Conservation (phyloP, 805 yeast genomes). For the Saccharomycopsis sp. region DNA sequence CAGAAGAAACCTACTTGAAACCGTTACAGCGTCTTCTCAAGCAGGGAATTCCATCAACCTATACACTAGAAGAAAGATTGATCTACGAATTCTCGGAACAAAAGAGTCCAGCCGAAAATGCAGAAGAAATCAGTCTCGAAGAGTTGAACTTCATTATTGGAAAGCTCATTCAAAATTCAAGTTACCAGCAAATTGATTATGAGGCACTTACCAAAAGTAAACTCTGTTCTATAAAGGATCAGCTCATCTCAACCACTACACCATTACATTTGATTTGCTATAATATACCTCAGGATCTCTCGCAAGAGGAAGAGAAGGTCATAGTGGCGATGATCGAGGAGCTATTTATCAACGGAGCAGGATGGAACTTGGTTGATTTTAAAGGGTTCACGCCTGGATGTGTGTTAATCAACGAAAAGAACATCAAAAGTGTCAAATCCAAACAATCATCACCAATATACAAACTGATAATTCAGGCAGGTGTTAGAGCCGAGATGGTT, state of each 20-base stretch:
- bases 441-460: conserved; percentile 31
- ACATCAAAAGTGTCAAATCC: conserved; percentile 28
- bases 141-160: conserved; percentile 12
- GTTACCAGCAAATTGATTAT: conserved; percentile 69
- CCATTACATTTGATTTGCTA: conserved; percentile 69
- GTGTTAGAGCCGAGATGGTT: conserved; percentile 81
- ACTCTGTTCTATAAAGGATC: conserved; percentile 29
- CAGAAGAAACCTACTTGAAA: conserved; percentile 34
- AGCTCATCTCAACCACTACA: conserved; percentile 53
- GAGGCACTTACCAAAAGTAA: conserved; percentile 65
- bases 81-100: conserved; percentile 40
- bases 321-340: conserved; percentile 52
- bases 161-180: conserved; percentile 35
- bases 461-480: conserved; percentile 61
- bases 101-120: conserved; percentile 14
- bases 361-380: conserved; percentile 77
- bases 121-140: conserved; percentile 15
- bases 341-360: conserved; percentile 81
- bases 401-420: conserved; percentile 50
- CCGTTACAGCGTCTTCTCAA: conserved; percentile 42
- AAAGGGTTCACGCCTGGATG: conserved; percentile 82
- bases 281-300: conserved; percentile 33
- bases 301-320: conserved; percentile 37
- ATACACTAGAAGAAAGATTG: conserved; percentile 70
- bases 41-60: conserved; percentile 75